A percentile compares a stretch with the other conserved stretches of the same genome.
These are phyloP conservation scores for Mycosphaerella sp. DNA, from an alignment of 2,329 filamentous ascomycete species.

Conservation along the genomic window DNA sequence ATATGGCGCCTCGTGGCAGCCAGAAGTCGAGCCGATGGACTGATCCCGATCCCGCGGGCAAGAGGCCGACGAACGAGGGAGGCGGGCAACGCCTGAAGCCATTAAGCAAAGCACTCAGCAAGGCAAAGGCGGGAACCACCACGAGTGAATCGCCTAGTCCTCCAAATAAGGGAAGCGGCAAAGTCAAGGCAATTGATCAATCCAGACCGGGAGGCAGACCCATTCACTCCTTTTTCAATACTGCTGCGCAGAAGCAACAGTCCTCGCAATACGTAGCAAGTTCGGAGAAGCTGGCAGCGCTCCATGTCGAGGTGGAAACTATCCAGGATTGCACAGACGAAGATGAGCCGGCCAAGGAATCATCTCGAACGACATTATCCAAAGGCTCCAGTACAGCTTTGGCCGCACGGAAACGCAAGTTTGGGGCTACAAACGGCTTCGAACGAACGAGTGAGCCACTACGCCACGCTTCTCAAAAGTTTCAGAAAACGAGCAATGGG, in stretches of 20 bases:
- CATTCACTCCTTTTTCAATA: slow-evolving; percentile 47
- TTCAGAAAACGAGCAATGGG: slow-evolving; percentile 37
- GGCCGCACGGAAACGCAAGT: slow-evolving; percentile 34
- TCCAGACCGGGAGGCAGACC: slow-evolving; percentile 37
- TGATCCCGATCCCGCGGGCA: neutral
- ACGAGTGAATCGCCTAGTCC: neutral
- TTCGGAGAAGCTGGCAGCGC: slow-evolving; percentile 36
- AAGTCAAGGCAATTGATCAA: slow-evolving; percentile 26
- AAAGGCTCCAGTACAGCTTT: slow-evolving; percentile 32
- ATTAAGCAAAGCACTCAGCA: slow-evolving; percentile 7
- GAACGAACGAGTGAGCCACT: slow-evolving; percentile 15
- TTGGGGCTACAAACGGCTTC: slow-evolving; percentile 17
- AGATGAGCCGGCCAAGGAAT: slow-evolving; percentile 12
- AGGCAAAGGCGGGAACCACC: neutral
- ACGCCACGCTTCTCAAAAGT: slow-evolving; percentile 39
- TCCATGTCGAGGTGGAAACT: slow-evolving; percentile 25
- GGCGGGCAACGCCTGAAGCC: neutral
- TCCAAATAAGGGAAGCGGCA: slow-evolving; percentile 6
- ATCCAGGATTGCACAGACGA: slow-evolving; percentile 33
- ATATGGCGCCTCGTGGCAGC: slow-evolving; percentile 6
- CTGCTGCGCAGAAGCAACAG: slow-evolving; percentile 38
- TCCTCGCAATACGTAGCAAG: slow-evolving; percentile 36
- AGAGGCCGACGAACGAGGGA: neutral
- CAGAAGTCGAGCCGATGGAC: slow-evolving; percentile 2
- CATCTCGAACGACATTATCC: slow-evolving; percentile 22